Conservation (phyloP, 306 rosid genomes). For the Rosa multiflora region DNA sequence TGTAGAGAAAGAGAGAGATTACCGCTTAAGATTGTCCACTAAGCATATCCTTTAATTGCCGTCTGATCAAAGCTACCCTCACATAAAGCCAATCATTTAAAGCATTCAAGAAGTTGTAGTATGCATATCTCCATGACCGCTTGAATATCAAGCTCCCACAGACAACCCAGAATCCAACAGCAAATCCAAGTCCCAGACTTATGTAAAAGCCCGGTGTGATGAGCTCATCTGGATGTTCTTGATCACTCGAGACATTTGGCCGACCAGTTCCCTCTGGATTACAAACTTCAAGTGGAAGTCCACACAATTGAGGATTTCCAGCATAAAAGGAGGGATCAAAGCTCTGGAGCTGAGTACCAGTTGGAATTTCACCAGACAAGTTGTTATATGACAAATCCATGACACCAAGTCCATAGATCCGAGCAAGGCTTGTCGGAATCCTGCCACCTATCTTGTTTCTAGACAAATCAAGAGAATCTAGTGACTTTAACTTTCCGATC, state of each 20-base stretch:
- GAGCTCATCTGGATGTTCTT: background rate
- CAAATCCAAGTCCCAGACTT: conserved; percentile 15
- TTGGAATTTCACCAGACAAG: conserved; percentile 29
- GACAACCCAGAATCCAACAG: conserved; percentile 36
- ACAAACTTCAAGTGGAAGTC: conserved; percentile 1
- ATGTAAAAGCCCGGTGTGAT: conserved; percentile 18
- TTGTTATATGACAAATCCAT: conserved; percentile 32
- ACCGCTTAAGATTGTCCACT: background rate
- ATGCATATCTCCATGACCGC: conserved; percentile 26
- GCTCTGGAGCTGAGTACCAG: background rate
- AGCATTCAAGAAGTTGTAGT: conserved; percentile 21
- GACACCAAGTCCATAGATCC: accelerated
- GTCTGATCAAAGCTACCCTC: background rate
- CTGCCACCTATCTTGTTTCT: conserved; percentile 23
- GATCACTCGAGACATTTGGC: background rate
- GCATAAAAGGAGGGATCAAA: background rate
- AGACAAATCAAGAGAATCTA: conserved; percentile 28
- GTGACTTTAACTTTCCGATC: background rate
- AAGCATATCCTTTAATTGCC: background rate
- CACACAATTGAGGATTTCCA: background rate
- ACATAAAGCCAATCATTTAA: conserved; percentile 8
- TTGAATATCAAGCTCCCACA: conserved; percentile 22
- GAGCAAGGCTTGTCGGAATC: conserved; percentile 22
- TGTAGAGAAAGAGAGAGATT: background rate
- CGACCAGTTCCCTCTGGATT: background rate